Percentiles rank a stretch among this genome's conserved stretches.
These are phyloP conservation scores for Phlebiopsis flavidoalba DNA, from an alignment of 768 basidiomycete species.

Conservation along the genomic window DNA sequence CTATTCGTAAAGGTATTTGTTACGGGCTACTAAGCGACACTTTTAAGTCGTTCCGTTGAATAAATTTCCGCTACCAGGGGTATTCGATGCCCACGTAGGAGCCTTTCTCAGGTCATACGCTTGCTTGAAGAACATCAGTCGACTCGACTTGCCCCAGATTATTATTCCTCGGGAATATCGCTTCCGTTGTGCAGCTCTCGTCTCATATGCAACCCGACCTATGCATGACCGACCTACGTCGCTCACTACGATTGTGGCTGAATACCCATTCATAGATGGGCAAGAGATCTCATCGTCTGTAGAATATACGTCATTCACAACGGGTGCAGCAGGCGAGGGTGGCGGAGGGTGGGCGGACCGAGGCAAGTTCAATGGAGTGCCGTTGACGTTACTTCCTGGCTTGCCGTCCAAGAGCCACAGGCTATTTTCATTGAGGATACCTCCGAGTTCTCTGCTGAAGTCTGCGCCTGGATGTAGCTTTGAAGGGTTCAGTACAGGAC, in stretches of 20 bases:
- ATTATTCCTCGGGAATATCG: constrained; percentile 8
- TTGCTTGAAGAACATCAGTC: constrained; percentile 15
- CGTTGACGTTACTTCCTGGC: not conserved
- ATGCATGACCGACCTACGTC: not conserved
- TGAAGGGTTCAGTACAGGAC: not conserved
- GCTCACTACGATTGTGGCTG: too few relatives aligned
- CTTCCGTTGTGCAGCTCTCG: constrained; percentile 8
- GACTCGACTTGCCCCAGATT: constrained; percentile 20
- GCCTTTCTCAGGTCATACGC: constrained; percentile 4
- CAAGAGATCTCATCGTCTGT: constrained; percentile 16
- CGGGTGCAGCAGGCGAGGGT: not conserved
- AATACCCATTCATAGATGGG: too few relatives aligned
- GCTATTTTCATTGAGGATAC: constrained; percentile 4
- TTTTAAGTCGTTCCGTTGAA: not conserved
- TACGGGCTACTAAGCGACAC: not conserved
- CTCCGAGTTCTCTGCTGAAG: constrained; percentile 5
- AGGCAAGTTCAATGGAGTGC: not conserved
- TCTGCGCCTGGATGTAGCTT: constrained; percentile 12
- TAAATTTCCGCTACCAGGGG: not conserved
- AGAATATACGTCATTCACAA: constrained; percentile 10
- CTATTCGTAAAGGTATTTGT: constrained; percentile 38
- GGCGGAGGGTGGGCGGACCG: not conserved
- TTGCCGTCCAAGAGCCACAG: constrained; percentile 8
- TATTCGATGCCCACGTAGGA: not conserved
- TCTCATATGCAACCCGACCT: too few relatives aligned